Conservation (phyloP, 495 filamentous ascomycete genomes). For the Podospora didyma region DNA sequence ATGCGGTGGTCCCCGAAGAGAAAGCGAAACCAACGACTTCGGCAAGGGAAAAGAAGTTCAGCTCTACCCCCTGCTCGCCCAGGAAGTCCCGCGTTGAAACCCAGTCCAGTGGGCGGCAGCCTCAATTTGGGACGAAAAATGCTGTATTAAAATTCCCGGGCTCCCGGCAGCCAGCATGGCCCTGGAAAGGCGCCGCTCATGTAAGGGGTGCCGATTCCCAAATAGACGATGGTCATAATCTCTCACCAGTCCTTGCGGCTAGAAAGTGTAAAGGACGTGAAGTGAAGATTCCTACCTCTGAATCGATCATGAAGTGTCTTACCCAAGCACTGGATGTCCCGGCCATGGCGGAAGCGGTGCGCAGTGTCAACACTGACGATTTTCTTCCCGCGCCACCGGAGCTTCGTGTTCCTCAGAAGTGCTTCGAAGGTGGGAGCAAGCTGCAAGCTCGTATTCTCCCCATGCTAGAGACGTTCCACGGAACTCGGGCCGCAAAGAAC, state of each 20-base stretch:
- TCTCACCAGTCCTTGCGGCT: neutral
- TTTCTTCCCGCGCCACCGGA: slow-evolving; percentile 33
- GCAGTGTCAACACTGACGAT: slow-evolving; percentile 32
- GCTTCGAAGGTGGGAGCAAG: slow-evolving; percentile 46
- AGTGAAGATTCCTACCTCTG: slow-evolving; percentile 35
- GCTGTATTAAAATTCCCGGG: slow-evolving; percentile 53
- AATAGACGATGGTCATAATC: neutral
- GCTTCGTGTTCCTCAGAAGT: slow-evolving; percentile 45
- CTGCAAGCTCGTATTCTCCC: slow-evolving; percentile 39
- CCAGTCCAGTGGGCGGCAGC: slow-evolving; percentile 17
- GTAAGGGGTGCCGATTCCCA: slow-evolving; percentile 39
- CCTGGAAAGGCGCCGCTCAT: slow-evolving; percentile 60
- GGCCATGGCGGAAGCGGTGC: slow-evolving; percentile 17
- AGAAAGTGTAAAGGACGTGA: slow-evolving; percentile 50
- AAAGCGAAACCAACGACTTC: slow-evolving; percentile 2
- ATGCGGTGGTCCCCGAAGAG: slow-evolving; percentile 14
- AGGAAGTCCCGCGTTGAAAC: slow-evolving; percentile 18
- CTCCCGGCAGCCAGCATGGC: slow-evolving; percentile 63
- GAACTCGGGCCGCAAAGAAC: slow-evolving; percentile 10
- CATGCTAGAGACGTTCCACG: slow-evolving; percentile 24
- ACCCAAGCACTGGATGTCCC: slow-evolving; percentile 29
- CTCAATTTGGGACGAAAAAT: slow-evolving; percentile 30
- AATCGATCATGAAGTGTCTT: slow-evolving; percentile 41
- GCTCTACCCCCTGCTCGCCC: slow-evolving; percentile 31
- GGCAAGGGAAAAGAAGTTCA: slow-evolving; percentile 29